Conservation (phyloP, 768 basidiomycete genomes). For the Galerina marginata region DNA sequence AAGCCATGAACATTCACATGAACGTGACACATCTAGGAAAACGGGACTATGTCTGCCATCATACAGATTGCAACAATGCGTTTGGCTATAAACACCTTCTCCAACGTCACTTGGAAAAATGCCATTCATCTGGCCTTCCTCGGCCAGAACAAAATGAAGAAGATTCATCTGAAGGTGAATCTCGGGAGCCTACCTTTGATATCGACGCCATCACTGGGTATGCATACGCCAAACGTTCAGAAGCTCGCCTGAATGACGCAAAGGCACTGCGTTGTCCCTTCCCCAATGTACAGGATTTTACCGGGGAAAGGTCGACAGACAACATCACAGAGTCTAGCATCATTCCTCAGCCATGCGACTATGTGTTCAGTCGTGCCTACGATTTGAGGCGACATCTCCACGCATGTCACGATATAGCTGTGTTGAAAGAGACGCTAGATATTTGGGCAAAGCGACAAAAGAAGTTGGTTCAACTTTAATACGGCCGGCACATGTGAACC, state of each 20-base stretch:
- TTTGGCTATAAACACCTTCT: constrained; percentile 90
- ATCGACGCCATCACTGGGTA: constrained; percentile 71
- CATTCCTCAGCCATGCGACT: constrained; percentile 51
- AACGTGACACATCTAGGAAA: constrained; percentile 76
- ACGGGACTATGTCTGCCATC: constrained; percentile 73
- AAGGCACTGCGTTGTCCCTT: constrained; percentile 64
- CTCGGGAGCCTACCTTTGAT: constrained; percentile 27
- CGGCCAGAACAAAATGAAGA: constrained; percentile 16
- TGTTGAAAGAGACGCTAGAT: constrained; percentile 66
- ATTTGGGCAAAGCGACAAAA: constrained; percentile 51
- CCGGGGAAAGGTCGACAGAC: constrained; percentile 1
- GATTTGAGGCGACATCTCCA: constrained; percentile 85
- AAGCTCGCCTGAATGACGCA: constrained; percentile 40
- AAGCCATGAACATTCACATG: constrained; percentile 71
- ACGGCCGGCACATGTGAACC: too few species aligned
- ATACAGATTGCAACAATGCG: constrained; percentile 60
- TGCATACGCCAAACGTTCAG: constrained; percentile 55
- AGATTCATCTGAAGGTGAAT: constrained; percentile 25
- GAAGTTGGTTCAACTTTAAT: background rate
- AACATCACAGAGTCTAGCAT: background rate
- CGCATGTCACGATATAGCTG: constrained; percentile 65
- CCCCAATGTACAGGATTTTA: constrained; percentile 51
- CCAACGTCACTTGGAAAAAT: constrained; percentile 70
- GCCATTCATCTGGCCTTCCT: constrained; percentile 40
- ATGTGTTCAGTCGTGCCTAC: constrained; percentile 83